phyloP scores from a whole-genome alignment of 2,329 filamentous ascomycete genomes.

The Ramichloridium luteum region DNA sequence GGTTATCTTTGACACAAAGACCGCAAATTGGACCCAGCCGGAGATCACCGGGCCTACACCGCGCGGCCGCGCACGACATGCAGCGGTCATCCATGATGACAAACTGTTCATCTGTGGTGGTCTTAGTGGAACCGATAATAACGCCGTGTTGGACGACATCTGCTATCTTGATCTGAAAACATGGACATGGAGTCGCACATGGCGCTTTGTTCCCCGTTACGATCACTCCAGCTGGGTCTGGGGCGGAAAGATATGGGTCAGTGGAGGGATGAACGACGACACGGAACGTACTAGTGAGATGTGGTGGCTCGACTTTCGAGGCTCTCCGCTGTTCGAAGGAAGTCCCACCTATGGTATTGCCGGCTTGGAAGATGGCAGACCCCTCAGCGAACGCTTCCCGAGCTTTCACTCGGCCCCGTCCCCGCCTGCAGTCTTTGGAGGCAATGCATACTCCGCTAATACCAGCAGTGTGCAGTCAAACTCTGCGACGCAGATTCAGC shows the following conservation, averaged over 20 bases:
- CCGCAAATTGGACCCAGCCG: conserved; percentile 89
- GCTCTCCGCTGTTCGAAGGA: conserved; percentile 62
- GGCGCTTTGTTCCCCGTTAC: conserved; percentile 89
- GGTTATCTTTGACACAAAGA: conserved; percentile 89
- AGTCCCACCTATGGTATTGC: conserved; percentile 20
- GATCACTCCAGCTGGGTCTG: conserved; percentile 94
- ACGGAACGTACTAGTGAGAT: conserved; percentile 96
- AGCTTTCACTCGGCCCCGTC: conserved; percentile 15
- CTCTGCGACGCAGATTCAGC: conserved; percentile 31
- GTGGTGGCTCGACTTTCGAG: conserved; percentile 94
- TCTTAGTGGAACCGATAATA: conserved; percentile 79
- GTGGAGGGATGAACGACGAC: conserved; percentile 84
- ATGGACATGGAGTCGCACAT: conserved; percentile 91
- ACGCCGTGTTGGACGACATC: conserved; percentile 85
- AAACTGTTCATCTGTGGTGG: conserved; percentile 92
- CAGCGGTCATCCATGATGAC: conserved; percentile 87
- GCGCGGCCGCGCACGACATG: conserved; percentile 82
- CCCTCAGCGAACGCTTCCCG: conserved; percentile 20
- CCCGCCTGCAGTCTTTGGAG: conserved; percentile 24
- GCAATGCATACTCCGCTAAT: conserved; percentile 58
- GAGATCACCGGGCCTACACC: conserved; percentile 74
- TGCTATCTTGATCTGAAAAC: conserved; percentile 95
- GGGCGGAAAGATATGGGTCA: conserved; percentile 88
- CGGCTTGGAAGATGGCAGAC: conserved; percentile 24
- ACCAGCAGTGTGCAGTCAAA: conserved; percentile 49